Conservation (phyloP, 2,329 filamentous ascomycete genomes). For the Diplodia mutila region DNA sequence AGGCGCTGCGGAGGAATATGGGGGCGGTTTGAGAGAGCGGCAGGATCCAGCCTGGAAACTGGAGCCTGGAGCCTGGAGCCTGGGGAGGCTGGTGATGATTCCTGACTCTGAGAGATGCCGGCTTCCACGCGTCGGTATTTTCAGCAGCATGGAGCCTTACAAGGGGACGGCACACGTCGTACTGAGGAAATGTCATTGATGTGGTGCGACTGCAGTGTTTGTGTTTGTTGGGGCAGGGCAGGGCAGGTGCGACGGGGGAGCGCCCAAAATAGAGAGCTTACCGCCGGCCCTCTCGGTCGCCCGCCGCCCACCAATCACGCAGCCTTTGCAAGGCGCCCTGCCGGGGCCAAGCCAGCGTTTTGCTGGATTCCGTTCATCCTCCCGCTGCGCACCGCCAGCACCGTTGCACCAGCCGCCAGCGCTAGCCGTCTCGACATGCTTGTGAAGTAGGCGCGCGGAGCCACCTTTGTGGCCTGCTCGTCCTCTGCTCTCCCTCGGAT, state of each 20-base stretch:
- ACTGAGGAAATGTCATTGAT: neutral
- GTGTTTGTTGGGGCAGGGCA: neutral
- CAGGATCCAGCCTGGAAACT: neutral
- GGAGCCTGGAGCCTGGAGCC: neutral
- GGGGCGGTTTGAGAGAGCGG: constrained; percentile 4
- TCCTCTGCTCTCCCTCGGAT: neutral
- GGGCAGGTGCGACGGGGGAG: neutral
- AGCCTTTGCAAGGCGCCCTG: neutral
- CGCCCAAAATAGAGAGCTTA: neutral
- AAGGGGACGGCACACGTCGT: neutral
- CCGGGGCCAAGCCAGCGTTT: neutral
- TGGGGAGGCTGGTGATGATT: neutral
- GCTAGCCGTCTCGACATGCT: neutral
- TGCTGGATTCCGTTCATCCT: too few species aligned
- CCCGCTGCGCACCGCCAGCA: neutral
- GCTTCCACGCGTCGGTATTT: neutral
- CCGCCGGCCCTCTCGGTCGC: neutral
- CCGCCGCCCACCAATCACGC: neutral
- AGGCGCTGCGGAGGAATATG: neutral
- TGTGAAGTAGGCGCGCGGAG: constrained; percentile 2
- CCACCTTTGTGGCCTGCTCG: neutral
- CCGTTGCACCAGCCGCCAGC: constrained; percentile 1
- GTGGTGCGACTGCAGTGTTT: neutral
- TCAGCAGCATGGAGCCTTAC: neutral
- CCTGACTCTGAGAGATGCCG: neutral